Conservation (phyloP, 2,329 filamentous ascomycete species). For the Claviceps citrina region DNA sequence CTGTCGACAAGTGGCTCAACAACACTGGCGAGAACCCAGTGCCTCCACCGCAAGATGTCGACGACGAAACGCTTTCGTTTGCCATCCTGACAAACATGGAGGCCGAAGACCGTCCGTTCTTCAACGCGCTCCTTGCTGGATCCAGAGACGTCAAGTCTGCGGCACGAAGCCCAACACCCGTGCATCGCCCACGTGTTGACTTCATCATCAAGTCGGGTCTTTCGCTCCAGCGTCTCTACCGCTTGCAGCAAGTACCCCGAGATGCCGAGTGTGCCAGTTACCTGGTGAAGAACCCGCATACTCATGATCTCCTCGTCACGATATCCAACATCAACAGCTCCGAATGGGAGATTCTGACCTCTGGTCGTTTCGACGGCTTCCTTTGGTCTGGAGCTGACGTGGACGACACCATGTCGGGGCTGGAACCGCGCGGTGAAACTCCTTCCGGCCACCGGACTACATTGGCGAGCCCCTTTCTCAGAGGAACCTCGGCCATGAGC, state of each 20-base stretch:
- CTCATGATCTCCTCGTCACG: constrained; percentile 78
- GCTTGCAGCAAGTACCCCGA: constrained; percentile 55
- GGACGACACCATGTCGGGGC: constrained; percentile 28
- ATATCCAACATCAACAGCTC: constrained; percentile 73
- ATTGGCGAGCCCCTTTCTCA: constrained; percentile 25
- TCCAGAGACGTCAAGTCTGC: constrained; percentile 40
- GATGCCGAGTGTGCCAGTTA: constrained; percentile 79
- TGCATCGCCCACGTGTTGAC: constrained; percentile 50
- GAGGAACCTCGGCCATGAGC: constrained; percentile 25
- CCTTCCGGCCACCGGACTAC: constrained; percentile 27
- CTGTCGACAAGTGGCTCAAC: constrained; percentile 79
- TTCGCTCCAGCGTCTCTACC: constrained; percentile 74
- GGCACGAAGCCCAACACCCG: constrained; percentile 52
- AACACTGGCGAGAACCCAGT: constrained; percentile 60
- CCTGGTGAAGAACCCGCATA: constrained; percentile 63
- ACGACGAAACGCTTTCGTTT: constrained; percentile 86
- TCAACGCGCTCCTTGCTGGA: constrained; percentile 61
- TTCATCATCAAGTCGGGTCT: constrained; percentile 60
- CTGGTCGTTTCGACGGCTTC: constrained; percentile 89
- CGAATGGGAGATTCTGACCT: constrained; percentile 95
- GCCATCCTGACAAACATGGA: constrained; percentile 82
- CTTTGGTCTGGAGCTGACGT: constrained; percentile 78
- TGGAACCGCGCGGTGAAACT: constrained; percentile 39
- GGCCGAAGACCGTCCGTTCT: constrained; percentile 59
- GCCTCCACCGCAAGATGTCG: constrained; percentile 72